Conservation (phyloP, 2,329 filamentous ascomycete species). For the Aspergillus amoenus region DNA sequence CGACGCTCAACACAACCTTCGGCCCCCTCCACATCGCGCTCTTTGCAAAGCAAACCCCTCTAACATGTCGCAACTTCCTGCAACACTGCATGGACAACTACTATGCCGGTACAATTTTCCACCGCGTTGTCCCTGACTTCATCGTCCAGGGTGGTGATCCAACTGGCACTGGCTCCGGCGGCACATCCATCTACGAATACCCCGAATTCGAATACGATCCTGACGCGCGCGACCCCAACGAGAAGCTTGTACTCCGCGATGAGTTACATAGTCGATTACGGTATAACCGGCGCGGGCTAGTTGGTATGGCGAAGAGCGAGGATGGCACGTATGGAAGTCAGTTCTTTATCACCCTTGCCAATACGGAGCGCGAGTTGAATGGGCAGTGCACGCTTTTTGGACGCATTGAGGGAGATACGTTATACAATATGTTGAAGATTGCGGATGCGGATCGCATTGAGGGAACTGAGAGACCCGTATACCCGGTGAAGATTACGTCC, state of each 20-base stretch:
- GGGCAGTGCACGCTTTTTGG: slow-evolving; percentile 94
- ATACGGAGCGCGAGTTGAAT: slow-evolving; percentile 77
- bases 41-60: slow-evolving; percentile 89
- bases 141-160: slow-evolving; percentile 94
- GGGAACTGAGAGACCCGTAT: slow-evolving; percentile 77
- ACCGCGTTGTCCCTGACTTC: slow-evolving; percentile 87
- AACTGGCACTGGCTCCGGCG: slow-evolving; percentile 86
- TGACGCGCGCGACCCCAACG: slow-evolving; percentile 46
- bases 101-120: slow-evolving; percentile 91
- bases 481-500: slow-evolving; percentile 70
- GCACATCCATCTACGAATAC: slow-evolving; percentile 88
- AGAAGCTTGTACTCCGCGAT: slow-evolving; percentile 71
- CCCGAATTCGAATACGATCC: slow-evolving; percentile 55
- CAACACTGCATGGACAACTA: slow-evolving; percentile 94
- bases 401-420: slow-evolving; percentile 85
- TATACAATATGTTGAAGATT: slow-evolving; percentile 94
- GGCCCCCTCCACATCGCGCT: slow-evolving; percentile 90
- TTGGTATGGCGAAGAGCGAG: slow-evolving; percentile 87
- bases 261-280: slow-evolving; percentile 91
- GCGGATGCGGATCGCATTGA: slow-evolving; percentile 80
- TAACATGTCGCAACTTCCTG: slow-evolving; percentile 91
- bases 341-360: slow-evolving; percentile 90
- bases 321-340: slow-evolving; percentile 86
- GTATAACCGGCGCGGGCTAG: slow-evolving; percentile 83
- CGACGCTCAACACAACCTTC: slow-evolving; percentile 82